Evolutionary conservation across 305 asterid species (phyloP).

Genomic region (Fraxinus sp.): DNA sequence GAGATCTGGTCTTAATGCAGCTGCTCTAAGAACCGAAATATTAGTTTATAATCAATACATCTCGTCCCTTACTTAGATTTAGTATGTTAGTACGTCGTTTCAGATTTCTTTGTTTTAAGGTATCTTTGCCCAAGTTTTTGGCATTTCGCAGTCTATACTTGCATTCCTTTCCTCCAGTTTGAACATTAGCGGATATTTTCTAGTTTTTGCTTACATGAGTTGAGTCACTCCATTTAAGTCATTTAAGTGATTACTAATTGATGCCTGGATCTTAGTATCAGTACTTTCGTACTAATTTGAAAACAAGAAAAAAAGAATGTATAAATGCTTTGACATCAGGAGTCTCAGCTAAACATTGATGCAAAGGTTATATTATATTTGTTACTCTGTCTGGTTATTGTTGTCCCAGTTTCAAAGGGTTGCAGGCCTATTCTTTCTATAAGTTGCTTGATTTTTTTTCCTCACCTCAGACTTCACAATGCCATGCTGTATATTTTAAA

Average conservation of each 20-base stretch:
- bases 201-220: background rate
- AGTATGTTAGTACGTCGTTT: background rate
- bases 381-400: background rate
- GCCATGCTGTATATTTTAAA: background rate
- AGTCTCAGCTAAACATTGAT: background rate
- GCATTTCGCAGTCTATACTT: background rate
- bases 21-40: background rate
- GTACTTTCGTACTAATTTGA: background rate
- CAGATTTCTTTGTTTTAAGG: background rate
- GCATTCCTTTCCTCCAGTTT: background rate
- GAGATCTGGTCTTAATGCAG: background rate
- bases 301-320: background rate
- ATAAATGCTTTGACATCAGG: background rate
- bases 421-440: background rate
- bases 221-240: background rate
- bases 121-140: background rate
- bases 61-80: background rate
- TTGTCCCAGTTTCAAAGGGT: background rate
- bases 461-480: background rate
- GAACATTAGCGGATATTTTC: background rate
- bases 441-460: background rate
- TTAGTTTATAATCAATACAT: background rate
- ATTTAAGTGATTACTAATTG: background rate
- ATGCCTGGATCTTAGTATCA: background rate
- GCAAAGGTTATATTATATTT: background rate